Base-by-base conservation (phyloP, 345 rosid species). In the Nasturtium officinale region DNA sequence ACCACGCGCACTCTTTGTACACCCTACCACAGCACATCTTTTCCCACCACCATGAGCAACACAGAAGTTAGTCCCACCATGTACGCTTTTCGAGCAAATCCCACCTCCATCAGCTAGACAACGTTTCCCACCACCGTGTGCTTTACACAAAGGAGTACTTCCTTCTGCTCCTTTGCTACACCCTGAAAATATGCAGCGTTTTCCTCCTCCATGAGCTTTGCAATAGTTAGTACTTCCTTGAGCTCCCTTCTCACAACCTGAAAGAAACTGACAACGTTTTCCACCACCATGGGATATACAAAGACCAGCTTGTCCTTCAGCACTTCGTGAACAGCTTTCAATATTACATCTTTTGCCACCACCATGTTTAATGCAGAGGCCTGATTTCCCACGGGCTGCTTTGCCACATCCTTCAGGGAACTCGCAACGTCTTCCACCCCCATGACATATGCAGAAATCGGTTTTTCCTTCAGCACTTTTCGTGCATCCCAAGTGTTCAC, bases 231-330 rank as follows among this genome's bases (percentile, higher is more conserved):
- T 94, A 76, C 90, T 94, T 20, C 97, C 97, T 71, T 94, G 98
- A 71, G 98, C 92, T 63, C 98, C 98, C 76, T 94, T 94, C 1
- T 33, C 42, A 77, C 98, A 94, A 7, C 75, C 86, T 11, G 61
- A 56, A 67, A 5, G 2, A 38, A 74, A 74, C 67, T 82, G 92
- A 78, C 98, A 94, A 54, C 97, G 92, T 8, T 87, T 84, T 13
- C 98, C 98, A 67, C 97, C 98, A 9, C 98, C 98, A 17, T 91
- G 98, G 9, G 97, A 94, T 75, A 94, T 94, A 81, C 98, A 94
- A 77, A 94, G 81, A 33, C 97, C 92, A 42, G 90, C 90, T 55
- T 87, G 90, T 60, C 98, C 98, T 75, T 94, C 98, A 16, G 98
- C 97, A 63, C 98, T 94, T 12, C 96, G 84, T 23, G 88, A 67